A percentile compares a stretch with the other conserved stretches of the same genome.
phyloP scores from a whole-genome alignment of 148 eudicot species.

The Polygonum maritimum region DNA sequence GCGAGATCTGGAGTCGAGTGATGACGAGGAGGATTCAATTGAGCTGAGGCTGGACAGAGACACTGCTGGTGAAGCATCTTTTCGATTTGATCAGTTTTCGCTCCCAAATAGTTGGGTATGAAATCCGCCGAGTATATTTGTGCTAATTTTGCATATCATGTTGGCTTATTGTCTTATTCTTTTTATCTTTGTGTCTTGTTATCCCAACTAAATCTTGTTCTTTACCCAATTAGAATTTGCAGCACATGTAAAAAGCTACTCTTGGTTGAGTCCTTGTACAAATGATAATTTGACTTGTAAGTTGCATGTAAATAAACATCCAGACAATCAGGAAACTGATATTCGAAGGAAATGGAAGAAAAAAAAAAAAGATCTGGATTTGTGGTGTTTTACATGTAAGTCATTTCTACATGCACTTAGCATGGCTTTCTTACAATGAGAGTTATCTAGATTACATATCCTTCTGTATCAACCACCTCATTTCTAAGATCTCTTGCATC shows the following conservation, averaged over 20 bases:
- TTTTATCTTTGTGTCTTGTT: background rate
- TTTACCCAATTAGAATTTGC: background rate
- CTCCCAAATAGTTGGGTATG: constrained; percentile 53
- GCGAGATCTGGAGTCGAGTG: background rate
- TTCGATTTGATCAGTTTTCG: constrained; percentile 49
- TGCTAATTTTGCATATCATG: background rate
- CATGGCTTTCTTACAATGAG: background rate
- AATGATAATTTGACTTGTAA: background rate
- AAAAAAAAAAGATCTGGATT: background rate
- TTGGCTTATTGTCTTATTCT: background rate
- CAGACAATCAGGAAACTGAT: background rate
- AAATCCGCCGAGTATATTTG: background rate
- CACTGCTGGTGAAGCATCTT: constrained; percentile 54
- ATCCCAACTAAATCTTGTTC: background rate
- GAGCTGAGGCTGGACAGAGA: constrained; percentile 39
- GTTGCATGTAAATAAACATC: background rate
- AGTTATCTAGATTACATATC: background rate
- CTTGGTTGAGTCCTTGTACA: background rate
- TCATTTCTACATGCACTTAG: background rate
- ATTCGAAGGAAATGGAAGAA: background rate
- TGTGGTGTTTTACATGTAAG: background rate
- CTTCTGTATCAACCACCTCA: background rate
- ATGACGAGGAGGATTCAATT: constrained; percentile 7
- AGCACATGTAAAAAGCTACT: background rate
- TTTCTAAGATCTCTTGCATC: background rate